These are phyloP conservation scores for Amphichorda felina DNA, from an alignment of 2,329 filamentous ascomycete species.

Conservation along the genomic window DNA sequence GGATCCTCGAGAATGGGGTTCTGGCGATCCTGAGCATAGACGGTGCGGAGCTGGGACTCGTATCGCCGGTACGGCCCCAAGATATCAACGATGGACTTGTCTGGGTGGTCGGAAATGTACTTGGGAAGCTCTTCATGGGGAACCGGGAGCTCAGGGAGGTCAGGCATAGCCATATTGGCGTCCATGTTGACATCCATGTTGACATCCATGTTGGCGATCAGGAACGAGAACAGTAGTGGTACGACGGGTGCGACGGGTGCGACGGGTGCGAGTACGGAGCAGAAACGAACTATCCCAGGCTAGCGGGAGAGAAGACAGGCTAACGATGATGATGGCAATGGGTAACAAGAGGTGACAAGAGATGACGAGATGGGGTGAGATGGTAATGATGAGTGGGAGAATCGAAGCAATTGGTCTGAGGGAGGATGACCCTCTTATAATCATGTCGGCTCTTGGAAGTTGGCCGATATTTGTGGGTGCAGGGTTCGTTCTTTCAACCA, in stretches of 20 bases:
- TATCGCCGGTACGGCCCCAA: slow-evolving; percentile 56
- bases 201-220: too few species aligned
- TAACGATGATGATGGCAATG: too few species aligned
- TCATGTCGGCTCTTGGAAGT: too few species aligned
- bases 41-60: slow-evolving; percentile 52
- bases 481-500: too few species aligned
- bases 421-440: neutral
- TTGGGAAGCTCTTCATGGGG: slow-evolving; percentile 30
- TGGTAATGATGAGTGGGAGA: neutral
- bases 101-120: slow-evolving; percentile 43
- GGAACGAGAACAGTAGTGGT: too few species aligned
- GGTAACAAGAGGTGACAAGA: too few species aligned
- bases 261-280: neutral
- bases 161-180: slow-evolving; percentile 19
- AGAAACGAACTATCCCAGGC: neutral
- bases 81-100: slow-evolving; percentile 42
- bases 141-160: slow-evolving; percentile 33
- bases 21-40: slow-evolving; percentile 56
- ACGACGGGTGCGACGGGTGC: too few species aligned
- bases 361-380: too few species aligned
- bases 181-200: neutral
- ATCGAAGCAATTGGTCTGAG: neutral
- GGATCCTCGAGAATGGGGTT: slow-evolving; percentile 45
- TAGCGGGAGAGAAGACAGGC: too few species aligned
- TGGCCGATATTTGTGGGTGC: too few species aligned